Base-by-base conservation (phyloP, 2,329 filamentous ascomycete genomes). In the Apiospora malaysiana region DNA sequence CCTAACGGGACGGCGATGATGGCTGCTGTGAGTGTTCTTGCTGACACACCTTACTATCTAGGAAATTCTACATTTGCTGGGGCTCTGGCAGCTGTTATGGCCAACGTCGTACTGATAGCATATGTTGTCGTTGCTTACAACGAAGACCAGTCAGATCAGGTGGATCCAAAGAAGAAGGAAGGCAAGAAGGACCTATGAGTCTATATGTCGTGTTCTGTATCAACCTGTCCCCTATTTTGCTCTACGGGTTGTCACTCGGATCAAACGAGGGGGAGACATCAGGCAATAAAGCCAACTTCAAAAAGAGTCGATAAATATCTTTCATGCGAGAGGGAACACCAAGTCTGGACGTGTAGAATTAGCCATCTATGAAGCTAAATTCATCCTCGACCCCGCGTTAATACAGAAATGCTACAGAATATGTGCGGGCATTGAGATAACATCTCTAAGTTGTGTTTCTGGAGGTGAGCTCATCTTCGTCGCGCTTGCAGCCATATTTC, bases 121-220 rank as follows among this genome's bases (percentile, higher is more conserved):
- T 99, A 98, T 81, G 90, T 98, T 59, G 84, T 98, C 70, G 94
- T 97, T 25, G 96, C 96, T 4, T 95, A 97, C 88, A 91, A 88
- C 72, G 96, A 99, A 81, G 96, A 98, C 78, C 84, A 88, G 75
- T 83, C 83, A 2, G 86, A 88, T 23, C 82, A 83, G 74, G 72
- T 78, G 46, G 84, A 85, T 72, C 84, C 84, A 51, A 76, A 77
- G 72, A 83, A 83, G 76, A 77, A 78, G 51, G 83, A 85, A 69
- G 80, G 77, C 69, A 89, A 88, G 81, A 89, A 89, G 78, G 81
- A 77, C 1, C 68, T 65, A 43, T 76, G 69, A 73, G 73, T 18
- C 66, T 8, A 18, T 37, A 8, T 4, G 21, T 37, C 51, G 3
- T 21, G 5, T 37, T 40, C 27, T 18, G 32, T 40, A 23, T 63